Evolutionary conservation across 306 rosid genomes (phyloP).

Genomic region (Cercis canadensis): DNA sequence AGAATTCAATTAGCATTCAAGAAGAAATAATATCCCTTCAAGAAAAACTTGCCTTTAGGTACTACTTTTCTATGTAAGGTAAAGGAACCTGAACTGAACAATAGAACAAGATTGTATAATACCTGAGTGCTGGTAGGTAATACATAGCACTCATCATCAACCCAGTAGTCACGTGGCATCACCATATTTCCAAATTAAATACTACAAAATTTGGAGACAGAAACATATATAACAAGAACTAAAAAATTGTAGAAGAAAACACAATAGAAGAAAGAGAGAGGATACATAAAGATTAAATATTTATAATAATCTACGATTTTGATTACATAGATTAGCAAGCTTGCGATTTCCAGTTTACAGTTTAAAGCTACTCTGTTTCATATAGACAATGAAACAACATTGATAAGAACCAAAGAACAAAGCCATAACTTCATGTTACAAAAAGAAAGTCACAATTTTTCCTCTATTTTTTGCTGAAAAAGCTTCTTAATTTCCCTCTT

Average conservation of each 20-base stretch:
- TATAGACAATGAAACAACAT: constrained; percentile 71
- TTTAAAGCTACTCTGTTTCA: constrained; percentile 55
- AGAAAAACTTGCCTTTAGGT: too few relatives aligned
- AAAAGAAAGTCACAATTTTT: constrained; percentile 19
- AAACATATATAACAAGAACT: too few relatives aligned
- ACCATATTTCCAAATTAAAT: too few relatives aligned
- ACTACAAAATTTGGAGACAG: too few relatives aligned
- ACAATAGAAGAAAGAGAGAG: background rate
- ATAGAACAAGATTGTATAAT: too few relatives aligned
- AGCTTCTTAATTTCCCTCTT: constrained; percentile 85
- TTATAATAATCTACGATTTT: constrained; percentile 31
- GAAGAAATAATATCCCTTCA: background rate
- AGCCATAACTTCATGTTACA: constrained; percentile 36
- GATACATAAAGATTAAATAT: constrained; percentile 25
- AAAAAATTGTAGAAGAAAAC: background rate
- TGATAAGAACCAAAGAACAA: constrained; percentile 21
- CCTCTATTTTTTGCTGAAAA: constrained; percentile 73
- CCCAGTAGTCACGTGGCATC: too few relatives aligned
- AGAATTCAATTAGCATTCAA: background rate
- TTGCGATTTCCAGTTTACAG: constrained; percentile 41
- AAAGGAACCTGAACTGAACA: constrained; percentile 1
- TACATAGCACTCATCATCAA: too few relatives aligned
- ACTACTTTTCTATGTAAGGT: too few relatives aligned
- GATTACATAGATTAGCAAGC: constrained; percentile 47
- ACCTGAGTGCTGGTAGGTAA: constrained; percentile 13